These are phyloP conservation scores for Trichoderma orchidacearum DNA, from an alignment of 495 filamentous ascomycete genomes.

Conservation along the genomic window DNA sequence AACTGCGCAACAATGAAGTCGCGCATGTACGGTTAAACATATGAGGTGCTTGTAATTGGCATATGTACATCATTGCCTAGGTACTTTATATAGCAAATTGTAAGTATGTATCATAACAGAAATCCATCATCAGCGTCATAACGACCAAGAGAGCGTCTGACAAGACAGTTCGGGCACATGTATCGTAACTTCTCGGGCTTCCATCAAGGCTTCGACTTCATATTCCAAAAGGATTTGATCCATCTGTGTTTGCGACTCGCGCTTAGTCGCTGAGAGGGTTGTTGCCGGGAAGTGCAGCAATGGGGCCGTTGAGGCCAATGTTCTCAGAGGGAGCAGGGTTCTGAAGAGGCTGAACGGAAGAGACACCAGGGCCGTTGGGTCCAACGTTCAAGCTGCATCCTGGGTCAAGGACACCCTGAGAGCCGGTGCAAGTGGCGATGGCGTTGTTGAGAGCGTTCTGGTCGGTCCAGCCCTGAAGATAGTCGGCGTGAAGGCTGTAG, in stretches of 20 bases:
- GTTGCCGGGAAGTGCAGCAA: slow-evolving; percentile 43
- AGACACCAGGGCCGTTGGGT: slow-evolving; percentile 29
- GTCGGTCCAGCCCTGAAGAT: slow-evolving; percentile 58
- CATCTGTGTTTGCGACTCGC: no score
- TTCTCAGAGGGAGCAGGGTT: slow-evolving; percentile 21
- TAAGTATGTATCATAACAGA: background rate
- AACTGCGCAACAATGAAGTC: no score
- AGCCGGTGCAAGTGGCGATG: slow-evolving; percentile 37
- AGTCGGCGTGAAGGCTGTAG: slow-evolving; percentile 52
- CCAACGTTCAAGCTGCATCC: slow-evolving; percentile 20
- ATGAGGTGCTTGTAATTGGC: background rate
- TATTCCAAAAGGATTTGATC: no score
- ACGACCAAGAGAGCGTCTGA: background rate
- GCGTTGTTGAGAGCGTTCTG: slow-evolving; percentile 42
- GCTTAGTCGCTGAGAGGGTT: no score
- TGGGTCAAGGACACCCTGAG: background rate
- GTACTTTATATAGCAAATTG: background rate
- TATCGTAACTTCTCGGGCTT: no score
- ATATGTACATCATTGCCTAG: background rate
- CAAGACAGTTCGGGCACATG: no score
- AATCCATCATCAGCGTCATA: background rate
- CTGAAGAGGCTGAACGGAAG: slow-evolving; percentile 21
- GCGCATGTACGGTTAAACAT: no score
- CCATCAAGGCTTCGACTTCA: no score
- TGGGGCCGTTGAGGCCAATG: slow-evolving; percentile 20